Evolutionary conservation across 768 basidiomycete species (phyloP).

Genomic region (Collybia sp.): DNA sequence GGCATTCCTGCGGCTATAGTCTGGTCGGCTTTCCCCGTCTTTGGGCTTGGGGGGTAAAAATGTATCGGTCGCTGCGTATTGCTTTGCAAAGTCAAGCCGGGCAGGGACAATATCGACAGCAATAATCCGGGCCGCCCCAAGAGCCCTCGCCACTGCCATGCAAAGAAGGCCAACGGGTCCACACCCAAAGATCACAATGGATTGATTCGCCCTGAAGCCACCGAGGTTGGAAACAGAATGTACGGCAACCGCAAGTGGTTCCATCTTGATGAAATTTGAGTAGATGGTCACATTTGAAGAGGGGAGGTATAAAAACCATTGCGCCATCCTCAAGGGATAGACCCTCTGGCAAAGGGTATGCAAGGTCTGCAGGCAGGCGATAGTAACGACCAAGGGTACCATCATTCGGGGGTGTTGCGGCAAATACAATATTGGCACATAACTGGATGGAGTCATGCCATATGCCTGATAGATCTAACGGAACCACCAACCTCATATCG

Average conservation of each 20-base stretch:
- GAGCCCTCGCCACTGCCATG: constrained; percentile 94
- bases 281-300: background rate
- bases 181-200: constrained; percentile 82
- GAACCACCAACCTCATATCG: constrained; percentile 62
- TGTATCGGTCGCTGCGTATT: constrained; percentile 77
- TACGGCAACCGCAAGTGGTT: constrained; percentile 89
- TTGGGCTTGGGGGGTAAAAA: constrained; percentile 59
- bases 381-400: constrained; percentile 90
- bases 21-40: constrained; percentile 60
- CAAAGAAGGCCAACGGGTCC: constrained; percentile 86
- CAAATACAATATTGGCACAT: constrained; percentile 82
- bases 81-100: constrained; percentile 83
- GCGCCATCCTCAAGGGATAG: constrained; percentile 92
- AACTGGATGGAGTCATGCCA: constrained; percentile 1
- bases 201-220: constrained; percentile 65
- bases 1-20: constrained; percentile 73
- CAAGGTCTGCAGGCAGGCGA: constrained; percentile 79
- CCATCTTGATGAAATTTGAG: constrained; percentile 52
- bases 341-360: constrained; percentile 77
- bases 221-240: constrained; percentile 84
- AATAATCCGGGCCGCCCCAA: constrained; percentile 81
- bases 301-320: constrained; percentile 48
- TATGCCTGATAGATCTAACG: background rate
- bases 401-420: constrained; percentile 91
- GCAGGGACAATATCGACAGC: constrained; percentile 75